Base-by-base conservation (phyloP, 148 eudicot species). In the Vaccinium darrowii region DNA sequence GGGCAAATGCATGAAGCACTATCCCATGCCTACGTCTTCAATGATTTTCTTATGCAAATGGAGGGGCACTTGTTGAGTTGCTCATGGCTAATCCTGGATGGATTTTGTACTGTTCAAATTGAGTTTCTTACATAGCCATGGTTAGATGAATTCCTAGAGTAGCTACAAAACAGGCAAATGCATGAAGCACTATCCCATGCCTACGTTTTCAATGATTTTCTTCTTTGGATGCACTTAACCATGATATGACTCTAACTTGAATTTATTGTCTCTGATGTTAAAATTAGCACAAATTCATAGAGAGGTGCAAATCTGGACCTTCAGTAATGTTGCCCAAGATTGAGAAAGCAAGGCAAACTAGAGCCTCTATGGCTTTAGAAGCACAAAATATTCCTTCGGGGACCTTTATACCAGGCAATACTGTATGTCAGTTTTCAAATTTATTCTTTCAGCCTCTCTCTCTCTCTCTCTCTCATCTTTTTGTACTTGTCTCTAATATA, bases 251-350 rank as follows among this genome's bases (percentile, higher is more conserved):
- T 75, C 86, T 75, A 72, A 83, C 81, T 30, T 56, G 43, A 50
- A 65, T 72, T 80, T 60, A 19, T 65, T 84, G 71, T 21, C 27
- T 75, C 53, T 84, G 65, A 25, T 10, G 49, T 77, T 75, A 74
- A 63, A 58, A 79, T 78, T 81, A 97, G 99, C 99, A 97, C 93
- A 97, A 97, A 92, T 95, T 97, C 87, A 95, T 94, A 71, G 99
- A 95, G 83, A 95, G 90, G 88, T 94, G 97, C 93, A 95, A 94
- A 91, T 83, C 83, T 86, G 95, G 91, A 86, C 98, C 99, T 84
- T 92, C 92, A 18, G 83, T 91, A 52, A 93, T 97, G 98, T 78
- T 93, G 71, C 91, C 93, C 10, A 97, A 93, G 90, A 88, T 94
- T 92, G 99, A 94, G 86, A 94, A 94, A 90, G 95, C 99, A 83